A percentile compares a stretch with the other conserved stretches of the same genome.
Evolutionary conservation across 1,139 yeast genomes (phyloP).

Genomic region (Zygoascus sp.): DNA sequence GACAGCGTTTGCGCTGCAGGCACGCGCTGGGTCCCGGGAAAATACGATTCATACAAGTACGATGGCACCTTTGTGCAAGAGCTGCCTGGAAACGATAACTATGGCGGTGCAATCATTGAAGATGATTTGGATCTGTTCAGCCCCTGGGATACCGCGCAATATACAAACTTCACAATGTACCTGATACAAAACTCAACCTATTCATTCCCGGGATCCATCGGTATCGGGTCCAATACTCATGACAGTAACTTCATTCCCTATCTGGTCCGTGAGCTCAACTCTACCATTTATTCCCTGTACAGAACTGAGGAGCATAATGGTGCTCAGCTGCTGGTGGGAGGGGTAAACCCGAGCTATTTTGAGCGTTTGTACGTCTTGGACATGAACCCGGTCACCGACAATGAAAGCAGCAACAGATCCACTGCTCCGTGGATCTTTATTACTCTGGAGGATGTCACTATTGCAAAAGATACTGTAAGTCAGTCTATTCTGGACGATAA

Average conservation of each 20-base stretch:
- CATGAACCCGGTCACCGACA: conserved; percentile 14
- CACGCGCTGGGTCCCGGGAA: background rate
- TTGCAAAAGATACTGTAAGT: conserved; percentile 36
- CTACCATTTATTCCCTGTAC: conserved; percentile 19
- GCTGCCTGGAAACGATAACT: background rate
- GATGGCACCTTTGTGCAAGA: background rate
- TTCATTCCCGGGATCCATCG: conserved; percentile 22
- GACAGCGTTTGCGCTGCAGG: background rate
- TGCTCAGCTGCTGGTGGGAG: conserved; percentile 23
- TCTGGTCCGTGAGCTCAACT: conserved; percentile 15
- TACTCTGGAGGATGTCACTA: conserved; percentile 50
- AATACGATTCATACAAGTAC: no score
- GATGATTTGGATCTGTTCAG: conserved; percentile 18
- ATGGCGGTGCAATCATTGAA: conserved; percentile 4
- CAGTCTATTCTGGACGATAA: conserved; percentile 38
- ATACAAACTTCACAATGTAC: conserved; percentile 21
- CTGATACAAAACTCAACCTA: conserved; percentile 18
- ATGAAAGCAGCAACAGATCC: background rate
- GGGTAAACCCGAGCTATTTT: conserved; percentile 21
- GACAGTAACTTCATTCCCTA: conserved; percentile 12
- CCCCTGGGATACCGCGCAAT: conserved; percentile 8
- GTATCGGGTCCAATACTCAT: conserved; percentile 21
- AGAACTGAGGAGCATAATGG: conserved; percentile 9
- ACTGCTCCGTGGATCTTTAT: conserved; percentile 45
- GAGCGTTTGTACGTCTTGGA: conserved; percentile 23